A percentile compares a stretch with the other conserved stretches of the same genome.
phyloP scores from a whole-genome alignment of 306 rosid genomes.

The Canavalia ensiformis region DNA sequence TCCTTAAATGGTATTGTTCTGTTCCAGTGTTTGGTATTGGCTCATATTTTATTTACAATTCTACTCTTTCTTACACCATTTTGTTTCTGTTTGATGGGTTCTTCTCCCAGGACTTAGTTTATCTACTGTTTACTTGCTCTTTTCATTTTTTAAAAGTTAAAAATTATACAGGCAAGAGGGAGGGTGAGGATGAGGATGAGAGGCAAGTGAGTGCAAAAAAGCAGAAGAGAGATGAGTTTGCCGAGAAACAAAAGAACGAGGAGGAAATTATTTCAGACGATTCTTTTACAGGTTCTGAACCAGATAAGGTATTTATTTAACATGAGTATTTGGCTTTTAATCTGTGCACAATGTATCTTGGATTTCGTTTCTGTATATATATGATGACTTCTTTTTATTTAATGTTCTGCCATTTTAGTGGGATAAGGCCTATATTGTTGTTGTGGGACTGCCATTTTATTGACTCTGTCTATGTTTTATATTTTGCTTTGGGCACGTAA shows the following conservation, averaged over 20 bases:
- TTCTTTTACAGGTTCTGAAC: slow-evolving; percentile 56
- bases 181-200: slow-evolving; percentile 57
- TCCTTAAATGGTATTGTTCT: neutral
- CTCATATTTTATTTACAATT: neutral
- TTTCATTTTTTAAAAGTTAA: neutral
- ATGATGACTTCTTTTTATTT: neutral
- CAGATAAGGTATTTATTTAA: slow-evolving; percentile 50
- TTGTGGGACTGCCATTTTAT: neutral
- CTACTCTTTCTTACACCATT: neutral
- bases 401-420: too few species aligned
- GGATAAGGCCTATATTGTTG: too few species aligned
- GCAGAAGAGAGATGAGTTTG: slow-evolving; percentile 64
- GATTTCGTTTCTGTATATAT: slow-evolving; percentile 1
- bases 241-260: slow-evolving; percentile 56
- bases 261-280: slow-evolving; percentile 60
- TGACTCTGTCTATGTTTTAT: neutral
- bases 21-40: neutral
- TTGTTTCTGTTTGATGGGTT: neutral
- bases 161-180: slow-evolving; percentile 67
- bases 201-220: slow-evolving; percentile 65
- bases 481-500: neutral
- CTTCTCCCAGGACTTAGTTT: neutral
- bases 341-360: neutral
- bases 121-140: neutral
- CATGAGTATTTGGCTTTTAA: slow-evolving; percentile 15